These are phyloP conservation scores for Cryptococcus maquisensis DNA, from an alignment of 1,284 basidiomycete genomes.

Conservation along the genomic window DNA sequence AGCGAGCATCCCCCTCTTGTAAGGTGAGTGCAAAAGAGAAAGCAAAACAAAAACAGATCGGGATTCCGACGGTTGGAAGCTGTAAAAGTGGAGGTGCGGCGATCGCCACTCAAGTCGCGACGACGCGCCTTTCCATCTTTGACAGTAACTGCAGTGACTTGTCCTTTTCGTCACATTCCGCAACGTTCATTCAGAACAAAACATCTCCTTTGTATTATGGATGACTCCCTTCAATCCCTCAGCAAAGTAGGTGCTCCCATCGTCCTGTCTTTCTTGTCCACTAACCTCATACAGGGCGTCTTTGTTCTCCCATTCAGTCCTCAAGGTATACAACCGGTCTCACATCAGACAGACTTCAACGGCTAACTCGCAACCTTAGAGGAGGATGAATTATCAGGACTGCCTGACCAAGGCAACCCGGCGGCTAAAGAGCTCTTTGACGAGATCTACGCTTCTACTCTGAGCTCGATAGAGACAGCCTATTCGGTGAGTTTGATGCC, in stretches of 20 bases:
- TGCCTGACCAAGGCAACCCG: background rate
- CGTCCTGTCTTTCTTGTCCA: conserved; percentile 27
- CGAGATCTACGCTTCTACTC: conserved; percentile 19
- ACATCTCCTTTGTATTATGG: conserved; percentile 8
- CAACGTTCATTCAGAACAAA: too few species aligned
- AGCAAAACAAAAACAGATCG: background rate
- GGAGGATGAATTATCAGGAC: background rate
- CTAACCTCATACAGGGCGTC: background rate
- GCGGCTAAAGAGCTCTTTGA: conserved; percentile 10
- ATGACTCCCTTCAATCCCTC: conserved; percentile 30
- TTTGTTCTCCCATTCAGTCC: background rate
- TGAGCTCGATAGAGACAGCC: conserved; percentile 14
- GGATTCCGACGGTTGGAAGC: background rate
- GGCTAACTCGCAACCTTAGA: conserved; percentile 17
- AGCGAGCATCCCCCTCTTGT: background rate
- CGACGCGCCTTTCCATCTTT: too few species aligned
- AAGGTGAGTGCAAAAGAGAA: background rate
- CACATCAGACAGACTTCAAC: background rate
- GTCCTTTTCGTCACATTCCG: too few species aligned
- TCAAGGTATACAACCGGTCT: background rate
- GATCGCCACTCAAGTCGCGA: too few species aligned
- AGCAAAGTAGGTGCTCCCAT: conserved; percentile 29
- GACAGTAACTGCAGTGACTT: too few species aligned
- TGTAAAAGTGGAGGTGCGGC: background rate
- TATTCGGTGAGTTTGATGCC: conserved; percentile 14